Conservation (phyloP, 2,329 filamentous ascomycete species). For the Allantophomopsis cytisporea region DNA sequence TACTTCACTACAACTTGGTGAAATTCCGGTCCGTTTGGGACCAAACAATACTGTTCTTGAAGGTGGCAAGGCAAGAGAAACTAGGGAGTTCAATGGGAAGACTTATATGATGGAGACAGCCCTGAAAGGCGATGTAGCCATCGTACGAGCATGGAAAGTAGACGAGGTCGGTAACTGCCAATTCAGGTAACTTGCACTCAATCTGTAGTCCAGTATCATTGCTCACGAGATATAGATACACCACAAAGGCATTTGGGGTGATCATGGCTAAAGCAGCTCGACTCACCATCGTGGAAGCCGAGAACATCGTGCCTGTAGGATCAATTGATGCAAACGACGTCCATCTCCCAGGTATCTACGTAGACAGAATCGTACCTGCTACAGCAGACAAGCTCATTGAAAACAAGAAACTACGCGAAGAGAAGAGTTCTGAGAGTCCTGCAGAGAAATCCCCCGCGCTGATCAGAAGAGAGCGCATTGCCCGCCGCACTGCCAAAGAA, state of each 20-base stretch:
- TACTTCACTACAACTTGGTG: slow-evolving; percentile 53
- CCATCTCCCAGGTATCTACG: slow-evolving; percentile 70
- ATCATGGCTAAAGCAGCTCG: slow-evolving; percentile 74
- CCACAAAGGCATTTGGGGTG: slow-evolving; percentile 61
- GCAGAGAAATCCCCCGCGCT: slow-evolving; percentile 29
- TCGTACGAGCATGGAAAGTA: slow-evolving; percentile 63
- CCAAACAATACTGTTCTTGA: slow-evolving; percentile 44
- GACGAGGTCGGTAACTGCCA: slow-evolving; percentile 69
- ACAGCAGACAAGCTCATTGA: slow-evolving; percentile 62
- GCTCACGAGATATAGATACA: slow-evolving; percentile 31
- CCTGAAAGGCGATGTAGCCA: slow-evolving; percentile 63
- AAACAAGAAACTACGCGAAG: slow-evolving; percentile 43
- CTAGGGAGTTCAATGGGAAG: slow-evolving; percentile 58
- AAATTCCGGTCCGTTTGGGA: slow-evolving; percentile 51
- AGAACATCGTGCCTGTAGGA: slow-evolving; percentile 67
- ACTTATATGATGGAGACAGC: slow-evolving; percentile 68
- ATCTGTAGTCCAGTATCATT: not conserved
- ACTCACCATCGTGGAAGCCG: slow-evolving; percentile 71
- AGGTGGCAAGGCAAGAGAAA: slow-evolving; percentile 52
- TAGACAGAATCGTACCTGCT: slow-evolving; percentile 67
- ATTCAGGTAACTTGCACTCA: slow-evolving; percentile 40
- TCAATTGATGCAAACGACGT: slow-evolving; percentile 61
- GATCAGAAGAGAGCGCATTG: slow-evolving; percentile 56
- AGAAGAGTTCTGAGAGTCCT: slow-evolving; percentile 23
- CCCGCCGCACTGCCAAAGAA: slow-evolving; percentile 64